Percentiles rank a stretch among this genome's conserved stretches.
Conservation (phyloP, 345 rosid species). For the Syzygium grande region DNA sequence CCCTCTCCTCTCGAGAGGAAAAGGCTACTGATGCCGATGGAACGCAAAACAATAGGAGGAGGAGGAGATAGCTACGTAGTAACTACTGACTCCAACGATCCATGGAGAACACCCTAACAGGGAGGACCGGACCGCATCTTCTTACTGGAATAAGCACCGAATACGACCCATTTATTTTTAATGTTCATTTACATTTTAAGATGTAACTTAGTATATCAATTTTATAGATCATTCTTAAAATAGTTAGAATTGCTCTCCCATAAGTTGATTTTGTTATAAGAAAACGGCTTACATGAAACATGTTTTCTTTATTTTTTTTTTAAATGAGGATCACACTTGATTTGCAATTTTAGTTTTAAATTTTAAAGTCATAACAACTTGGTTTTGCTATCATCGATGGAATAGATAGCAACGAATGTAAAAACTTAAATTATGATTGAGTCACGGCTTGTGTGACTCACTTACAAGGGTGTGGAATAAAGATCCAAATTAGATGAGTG, state of each 20-base stretch:
- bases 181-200: neutral
- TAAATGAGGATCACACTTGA: neutral
- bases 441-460: too few relatives aligned
- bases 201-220: neutral
- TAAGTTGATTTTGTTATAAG: neutral
- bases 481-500: neutral
- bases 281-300: neutral
- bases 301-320: neutral
- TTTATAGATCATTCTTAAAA: neutral
- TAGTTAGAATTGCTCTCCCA: neutral
- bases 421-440: neutral
- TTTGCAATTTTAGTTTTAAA: neutral
- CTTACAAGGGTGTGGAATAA: neutral
- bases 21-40: neutral
- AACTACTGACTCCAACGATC: neutral
- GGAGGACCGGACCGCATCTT: neutral
- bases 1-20: neutral
- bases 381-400: neutral
- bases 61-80: neutral
- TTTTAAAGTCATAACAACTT: neutral
- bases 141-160: neutral
- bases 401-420: neutral
- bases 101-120: neutral
- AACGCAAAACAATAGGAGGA: neutral
- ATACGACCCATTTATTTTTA: neutral